A percentile compares a stretch with the other conserved stretches of the same genome.
phyloP scores from a whole-genome alignment of 768 basidiomycete species.

The Kwoniella newhampshirensis region DNA sequence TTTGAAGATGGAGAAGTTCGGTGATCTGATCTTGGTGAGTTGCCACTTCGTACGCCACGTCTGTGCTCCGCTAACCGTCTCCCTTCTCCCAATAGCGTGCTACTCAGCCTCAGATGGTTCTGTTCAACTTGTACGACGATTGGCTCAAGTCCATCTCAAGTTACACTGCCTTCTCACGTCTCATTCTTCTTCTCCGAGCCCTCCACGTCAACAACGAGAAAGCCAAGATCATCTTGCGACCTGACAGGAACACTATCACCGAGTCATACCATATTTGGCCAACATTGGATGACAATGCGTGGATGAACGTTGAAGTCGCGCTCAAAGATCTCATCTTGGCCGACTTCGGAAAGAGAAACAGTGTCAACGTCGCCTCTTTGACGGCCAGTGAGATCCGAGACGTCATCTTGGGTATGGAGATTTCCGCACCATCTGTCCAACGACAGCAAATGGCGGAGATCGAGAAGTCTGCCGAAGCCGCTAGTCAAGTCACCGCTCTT shows the following conservation, averaged over 20 bases:
- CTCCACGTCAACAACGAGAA: constrained; percentile 99
- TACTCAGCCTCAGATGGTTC: constrained; percentile 97
- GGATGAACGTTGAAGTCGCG: constrained; percentile 71
- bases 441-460: constrained; percentile 99
- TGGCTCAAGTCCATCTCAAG: constrained; percentile 99
- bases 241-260: constrained; percentile 94
- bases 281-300: constrained; percentile 5
- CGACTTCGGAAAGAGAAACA: constrained; percentile 99
- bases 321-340: constrained; percentile 91
- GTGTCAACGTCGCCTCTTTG: constrained; percentile 95
- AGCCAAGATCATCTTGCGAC: constrained; percentile 95
- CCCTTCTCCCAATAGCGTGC: constrained; percentile 60
- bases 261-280: constrained; percentile 84
- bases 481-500: constrained; percentile 89
- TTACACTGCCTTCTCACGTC: constrained; percentile 96
- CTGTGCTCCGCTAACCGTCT: not conserved
- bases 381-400: constrained; percentile 96
- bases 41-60: not conserved
- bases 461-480: constrained; percentile 93
- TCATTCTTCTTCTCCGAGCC: constrained; percentile 94
- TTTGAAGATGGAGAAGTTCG: constrained; percentile 99
- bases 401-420: constrained; percentile 98
- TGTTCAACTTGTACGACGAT: constrained; percentile 98
- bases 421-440: constrained; percentile 62
- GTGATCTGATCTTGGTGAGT: constrained; percentile 84